Conservation (phyloP, 768 basidiomycete genomes). For the Galerina sulciceps region DNA sequence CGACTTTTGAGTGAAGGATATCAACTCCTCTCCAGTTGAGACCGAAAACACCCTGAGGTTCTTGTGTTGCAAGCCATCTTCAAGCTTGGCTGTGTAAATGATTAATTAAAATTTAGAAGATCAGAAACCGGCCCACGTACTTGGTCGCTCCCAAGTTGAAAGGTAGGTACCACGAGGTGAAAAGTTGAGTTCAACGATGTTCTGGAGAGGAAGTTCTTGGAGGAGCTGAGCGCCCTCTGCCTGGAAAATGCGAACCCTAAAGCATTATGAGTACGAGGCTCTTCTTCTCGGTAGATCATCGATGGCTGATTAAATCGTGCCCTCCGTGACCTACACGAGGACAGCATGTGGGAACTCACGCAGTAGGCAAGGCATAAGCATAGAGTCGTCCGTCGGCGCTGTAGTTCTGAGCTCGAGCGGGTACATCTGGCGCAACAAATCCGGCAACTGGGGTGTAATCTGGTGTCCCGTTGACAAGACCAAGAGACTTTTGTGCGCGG, state of each 20-base stretch:
- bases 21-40: conserved; percentile 85
- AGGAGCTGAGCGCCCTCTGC: conserved; percentile 75
- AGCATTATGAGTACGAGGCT: conserved; percentile 2
- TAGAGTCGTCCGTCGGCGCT: conserved; percentile 87
- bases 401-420: conserved; percentile 80
- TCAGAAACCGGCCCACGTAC: conserved; percentile 36
- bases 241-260: conserved; percentile 77
- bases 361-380: conserved; percentile 78
- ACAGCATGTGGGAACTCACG: conserved; percentile 49
- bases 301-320: conserved; percentile 15
- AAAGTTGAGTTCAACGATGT: conserved; percentile 84
- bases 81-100: conserved; percentile 68
- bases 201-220: conserved; percentile 74
- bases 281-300: not conserved
- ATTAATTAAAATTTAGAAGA: not conserved
- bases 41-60: conserved; percentile 92
- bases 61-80: conserved; percentile 90
- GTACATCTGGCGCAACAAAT: conserved; percentile 68
- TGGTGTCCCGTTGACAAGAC: conserved; percentile 83
- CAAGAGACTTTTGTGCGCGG: conserved; percentile 93
- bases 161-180: conserved; percentile 93
- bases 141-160: conserved; percentile 94
- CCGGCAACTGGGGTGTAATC: conserved; percentile 68
- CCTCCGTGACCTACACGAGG: conserved; percentile 21
- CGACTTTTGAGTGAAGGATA: conserved; percentile 88